Evolutionary conservation across 2,329 filamentous ascomycete genomes (phyloP).

Genomic region (Colletotrichum sojae): DNA sequence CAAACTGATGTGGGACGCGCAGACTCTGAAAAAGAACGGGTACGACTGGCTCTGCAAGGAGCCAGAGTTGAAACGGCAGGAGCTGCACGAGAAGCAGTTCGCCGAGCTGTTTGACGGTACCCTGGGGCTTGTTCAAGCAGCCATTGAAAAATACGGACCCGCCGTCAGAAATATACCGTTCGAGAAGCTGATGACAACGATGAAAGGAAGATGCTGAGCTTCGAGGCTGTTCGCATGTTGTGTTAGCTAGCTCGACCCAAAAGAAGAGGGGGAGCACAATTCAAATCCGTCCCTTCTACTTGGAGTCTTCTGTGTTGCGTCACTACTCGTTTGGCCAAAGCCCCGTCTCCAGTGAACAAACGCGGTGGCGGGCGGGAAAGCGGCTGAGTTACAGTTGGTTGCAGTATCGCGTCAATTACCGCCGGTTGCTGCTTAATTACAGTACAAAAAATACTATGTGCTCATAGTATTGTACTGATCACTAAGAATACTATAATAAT

Average conservation of each 20-base stretch:
- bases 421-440: too few relatives aligned
- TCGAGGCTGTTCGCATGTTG: not conserved
- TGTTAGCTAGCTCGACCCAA: not conserved
- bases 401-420: too few relatives aligned
- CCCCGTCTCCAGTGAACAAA: too few relatives aligned
- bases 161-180: conserved; percentile 13
- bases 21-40: not conserved
- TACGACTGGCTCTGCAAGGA: not conserved
- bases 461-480: too few relatives aligned
- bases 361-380: too few relatives aligned
- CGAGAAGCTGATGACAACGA: conserved; percentile 18
- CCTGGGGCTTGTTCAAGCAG: conserved; percentile 10
- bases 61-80: not conserved
- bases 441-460: too few relatives aligned
- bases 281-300: too few relatives aligned
- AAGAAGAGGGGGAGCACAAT: too few relatives aligned
- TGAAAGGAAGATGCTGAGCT: not conserved
- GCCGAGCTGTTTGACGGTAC: conserved; percentile 12
- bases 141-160: conserved; percentile 14
- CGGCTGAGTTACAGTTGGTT: too few relatives aligned
- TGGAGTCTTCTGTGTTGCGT: too few relatives aligned
- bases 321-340: too few relatives aligned
- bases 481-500: too few relatives aligned
- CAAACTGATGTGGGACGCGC: conserved; percentile 15
- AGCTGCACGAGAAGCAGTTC: not conserved